Conservation (phyloP, 768 basidiomycete species). For the Coprinopsis sp. region DNA sequence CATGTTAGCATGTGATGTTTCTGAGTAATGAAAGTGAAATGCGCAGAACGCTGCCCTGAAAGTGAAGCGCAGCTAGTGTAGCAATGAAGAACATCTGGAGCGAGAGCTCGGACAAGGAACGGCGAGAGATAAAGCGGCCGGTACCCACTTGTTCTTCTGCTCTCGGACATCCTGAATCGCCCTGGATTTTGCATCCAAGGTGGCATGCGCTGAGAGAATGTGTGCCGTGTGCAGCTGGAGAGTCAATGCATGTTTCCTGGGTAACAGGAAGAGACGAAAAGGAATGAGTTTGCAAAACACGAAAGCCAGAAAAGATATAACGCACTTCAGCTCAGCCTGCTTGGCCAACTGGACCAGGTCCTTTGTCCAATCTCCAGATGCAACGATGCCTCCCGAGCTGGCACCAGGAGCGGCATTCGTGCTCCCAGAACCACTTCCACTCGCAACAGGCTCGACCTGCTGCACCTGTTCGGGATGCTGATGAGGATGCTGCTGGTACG, state of each 20-base stretch:
- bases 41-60: no score
- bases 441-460: slow-evolving; percentile 22
- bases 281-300: neutral
- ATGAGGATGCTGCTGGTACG: slow-evolving; percentile 10
- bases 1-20: neutral
- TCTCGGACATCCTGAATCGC: slow-evolving; percentile 78
- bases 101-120: no score
- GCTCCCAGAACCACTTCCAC: slow-evolving; percentile 16
- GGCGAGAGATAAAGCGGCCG: no score
- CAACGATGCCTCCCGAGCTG: slow-evolving; percentile 48
- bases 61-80: no score
- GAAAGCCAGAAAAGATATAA: slow-evolving; percentile 12
- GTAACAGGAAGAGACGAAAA: slow-evolving; percentile 1
- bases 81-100: no score
- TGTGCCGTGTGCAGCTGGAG: slow-evolving; percentile 85
- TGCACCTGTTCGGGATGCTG: slow-evolving; percentile 13
- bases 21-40: no score
- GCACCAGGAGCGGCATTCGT: slow-evolving; percentile 4
- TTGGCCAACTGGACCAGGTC: slow-evolving; percentile 83
- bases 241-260: slow-evolving; percentile 78
- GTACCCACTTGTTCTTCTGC: slow-evolving; percentile 74
- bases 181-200: slow-evolving; percentile 72
- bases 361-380: slow-evolving; percentile 83
- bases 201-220: slow-evolving; percentile 77
- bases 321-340: slow-evolving; percentile 85